Evolutionary conservation across 345 rosid genomes (phyloP).

Genomic region (Nasturtium officinale): DNA sequence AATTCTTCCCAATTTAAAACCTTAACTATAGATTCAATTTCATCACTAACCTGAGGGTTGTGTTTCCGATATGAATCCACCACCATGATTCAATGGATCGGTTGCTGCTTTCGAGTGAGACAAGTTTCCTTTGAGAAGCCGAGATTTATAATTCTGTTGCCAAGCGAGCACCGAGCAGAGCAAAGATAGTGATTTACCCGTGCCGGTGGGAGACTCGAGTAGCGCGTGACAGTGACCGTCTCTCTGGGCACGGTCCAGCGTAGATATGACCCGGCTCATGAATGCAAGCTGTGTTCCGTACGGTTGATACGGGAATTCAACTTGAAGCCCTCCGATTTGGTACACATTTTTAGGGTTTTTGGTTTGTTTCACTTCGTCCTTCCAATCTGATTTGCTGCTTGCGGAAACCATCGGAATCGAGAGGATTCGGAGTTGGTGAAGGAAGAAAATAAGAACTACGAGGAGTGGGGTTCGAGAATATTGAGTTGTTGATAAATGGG

Average conservation of each 20-base stretch:
- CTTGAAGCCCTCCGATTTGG: slow-evolving; percentile 74
- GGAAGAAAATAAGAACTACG: not conserved
- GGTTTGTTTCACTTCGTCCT: slow-evolving; percentile 41
- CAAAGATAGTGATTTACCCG: slow-evolving; percentile 95
- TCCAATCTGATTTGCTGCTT: slow-evolving; percentile 27
- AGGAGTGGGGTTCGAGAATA: not conserved
- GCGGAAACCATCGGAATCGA: slow-evolving; percentile 47
- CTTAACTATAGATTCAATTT: not conserved
- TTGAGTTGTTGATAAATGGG: not conserved
- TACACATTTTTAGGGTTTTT: slow-evolving; percentile 52
- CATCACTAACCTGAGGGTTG: slow-evolving; percentile 63
- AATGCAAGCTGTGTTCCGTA: slow-evolving; percentile 94
- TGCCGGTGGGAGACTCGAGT: slow-evolving; percentile 97
- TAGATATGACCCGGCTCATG: slow-evolving; percentile 90
- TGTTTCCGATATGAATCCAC: slow-evolving; percentile 85
- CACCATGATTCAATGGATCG: slow-evolving; percentile 86
- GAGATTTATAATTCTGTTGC: slow-evolving; percentile 65
- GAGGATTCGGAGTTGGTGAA: not conserved
- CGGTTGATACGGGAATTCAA: slow-evolving; percentile 89
- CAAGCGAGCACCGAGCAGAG: slow-evolving; percentile 93
- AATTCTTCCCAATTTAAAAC: slow-evolving; percentile 1
- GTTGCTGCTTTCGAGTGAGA: slow-evolving; percentile 58
- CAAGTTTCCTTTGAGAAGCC: slow-evolving; percentile 46
- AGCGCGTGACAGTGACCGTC: slow-evolving; percentile 89
- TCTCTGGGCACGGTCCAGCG: slow-evolving; percentile 84